Evolutionary conservation across 371 early-diverging fungal species (phyloP), one percentile per base, ranked within the genome.

Genomic region (Circinella minor): DNA sequence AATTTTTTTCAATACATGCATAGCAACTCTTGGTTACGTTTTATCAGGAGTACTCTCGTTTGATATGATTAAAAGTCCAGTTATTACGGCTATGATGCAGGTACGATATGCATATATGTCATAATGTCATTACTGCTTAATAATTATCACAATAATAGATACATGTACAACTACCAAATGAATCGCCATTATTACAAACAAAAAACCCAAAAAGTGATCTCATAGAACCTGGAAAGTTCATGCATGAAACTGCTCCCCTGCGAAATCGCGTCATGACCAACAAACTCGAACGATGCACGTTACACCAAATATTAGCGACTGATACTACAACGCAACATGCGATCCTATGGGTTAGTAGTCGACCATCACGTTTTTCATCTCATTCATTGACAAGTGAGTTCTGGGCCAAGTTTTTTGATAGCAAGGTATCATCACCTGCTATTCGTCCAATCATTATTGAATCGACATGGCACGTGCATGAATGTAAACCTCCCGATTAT

Each of bases 401-500:
- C 49, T 69, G 55, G 37, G 43, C 13, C 20, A 54, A 62, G 51
- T 36, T 38, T 4, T 8, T 17, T 13, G 36, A 39, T 37, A 9
- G 13, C 37, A 47, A 61, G 7, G 49, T 39, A 15, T 47, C 18
- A 20, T 55, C 38, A 18, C 37, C 27, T 17, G 46, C 49, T 55
- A 64, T 48, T 51, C 70, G 71, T 3, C 63, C 60, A 4, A 11
- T 71, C 13, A 48, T 71, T 0, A 63, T 75, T 20, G 66, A 71
- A 39, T 66, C 71, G 1, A 49, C 69, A 15, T 67, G 71, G 61
- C 66, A 71, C 34, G 68, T 57, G 5, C 57, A 60, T 4, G 7
- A 43, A 14, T 62, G 36, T 11, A 54, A 37, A 38, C 5, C 39
- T 37, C 64, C 55, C 38, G 36, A 37, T 1, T 66, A 61, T 49